Evolutionary conservation across 2,329 filamentous ascomycete genomes (phyloP), one percentile per base, ranked within the genome.

Genomic region (Lithohypha guttulata): DNA sequence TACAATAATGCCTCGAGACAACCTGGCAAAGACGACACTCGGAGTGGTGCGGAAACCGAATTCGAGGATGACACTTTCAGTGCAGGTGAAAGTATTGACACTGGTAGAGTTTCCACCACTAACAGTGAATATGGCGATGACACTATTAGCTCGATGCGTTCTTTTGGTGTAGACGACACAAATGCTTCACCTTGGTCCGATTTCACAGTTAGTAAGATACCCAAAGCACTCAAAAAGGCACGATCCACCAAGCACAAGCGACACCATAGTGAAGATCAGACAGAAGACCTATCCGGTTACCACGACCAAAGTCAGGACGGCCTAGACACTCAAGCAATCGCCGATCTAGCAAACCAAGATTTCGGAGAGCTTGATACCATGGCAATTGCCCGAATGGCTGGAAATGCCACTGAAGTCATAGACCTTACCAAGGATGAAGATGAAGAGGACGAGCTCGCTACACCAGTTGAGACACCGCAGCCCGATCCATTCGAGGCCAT

Each of bases 1-100:
- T 98, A 96, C 63, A 96, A 91, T 54, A 83, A 91, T 42, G 89
- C 91, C 2, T 59, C 89, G 23, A 70, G 71, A 45, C 60, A 61
- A 13, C 58, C 64, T 2, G 62, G 63, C 21, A 57, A 61, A 26
- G 57, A 62, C 0, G 51, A 55, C 14, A 52, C 65, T 6, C 77
- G 84, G 10, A 78, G 80, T 41, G 77, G 81, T 31, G 82, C 69
- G 40, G 74, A 75, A 11, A 75, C 69, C 42, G 73, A 75, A 20
- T 70, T 82, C 48, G 81, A 86, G 34, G 69, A 69, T 36, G 69
- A 79, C 50, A 75, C 87, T 48, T 94, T 91, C 57, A 89, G 82
- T 2, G 85, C 77, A 28, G 85, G 71, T 10, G 87, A 95, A 56
- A 94, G 84, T 58, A 89, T 82, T 17, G 75, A 72, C 8, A 87